A percentile compares a stretch with the other conserved stretches of the same genome.
These are phyloP conservation scores for Limnanthes douglasii DNA, from an alignment of 345 rosid genomes.

Conservation along the genomic window DNA sequence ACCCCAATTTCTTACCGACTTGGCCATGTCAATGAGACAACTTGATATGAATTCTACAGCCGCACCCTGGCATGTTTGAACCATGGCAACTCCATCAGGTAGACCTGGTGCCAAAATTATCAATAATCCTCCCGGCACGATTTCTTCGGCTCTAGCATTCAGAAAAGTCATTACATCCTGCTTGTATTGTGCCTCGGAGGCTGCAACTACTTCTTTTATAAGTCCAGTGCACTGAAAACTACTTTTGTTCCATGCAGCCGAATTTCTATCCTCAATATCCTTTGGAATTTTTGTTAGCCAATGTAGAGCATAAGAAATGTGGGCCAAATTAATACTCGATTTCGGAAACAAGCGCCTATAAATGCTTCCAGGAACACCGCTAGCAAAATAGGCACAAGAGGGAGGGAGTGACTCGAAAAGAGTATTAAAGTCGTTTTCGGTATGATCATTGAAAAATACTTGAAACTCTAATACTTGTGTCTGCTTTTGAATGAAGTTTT, in stretches of 20 bases:
- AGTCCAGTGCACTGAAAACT: conserved; percentile 26
- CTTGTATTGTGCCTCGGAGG: conserved; percentile 19
- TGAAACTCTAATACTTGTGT: conserved; percentile 18
- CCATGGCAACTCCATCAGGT: conserved; percentile 13
- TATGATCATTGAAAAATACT: conserved; percentile 38
- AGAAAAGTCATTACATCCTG: conserved; percentile 18
- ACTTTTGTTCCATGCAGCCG: conserved; percentile 26
- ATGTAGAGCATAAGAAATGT: conserved; percentile 25
- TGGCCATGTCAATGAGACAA: conserved; percentile 21
- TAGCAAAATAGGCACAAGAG: conserved; percentile 11
- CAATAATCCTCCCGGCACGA: conserved; percentile 30
- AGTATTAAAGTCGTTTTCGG: conserved; percentile 44
- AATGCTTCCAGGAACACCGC: conserved; percentile 37
- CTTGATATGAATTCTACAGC: conserved; percentile 11
- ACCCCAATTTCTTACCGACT: no score
- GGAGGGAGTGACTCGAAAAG: conserved; percentile 27
- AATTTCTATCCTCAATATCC: conserved; percentile 11
- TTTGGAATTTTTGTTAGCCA: conserved; percentile 25
- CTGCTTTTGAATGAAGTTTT: no score
- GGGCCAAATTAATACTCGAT: conserved; percentile 19
- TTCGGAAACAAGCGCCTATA: conserved; percentile 24
- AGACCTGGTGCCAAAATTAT: conserved; percentile 16
- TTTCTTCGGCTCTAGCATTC: conserved; percentile 23
- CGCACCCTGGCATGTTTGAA: conserved; percentile 13
- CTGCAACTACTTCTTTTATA: conserved; percentile 11